A percentile compares a stretch with the other conserved stretches of the same genome.
These are phyloP conservation scores for Globisporangium polare DNA, from an alignment of 352 stramenopile genomes.

Conservation along the genomic window DNA sequence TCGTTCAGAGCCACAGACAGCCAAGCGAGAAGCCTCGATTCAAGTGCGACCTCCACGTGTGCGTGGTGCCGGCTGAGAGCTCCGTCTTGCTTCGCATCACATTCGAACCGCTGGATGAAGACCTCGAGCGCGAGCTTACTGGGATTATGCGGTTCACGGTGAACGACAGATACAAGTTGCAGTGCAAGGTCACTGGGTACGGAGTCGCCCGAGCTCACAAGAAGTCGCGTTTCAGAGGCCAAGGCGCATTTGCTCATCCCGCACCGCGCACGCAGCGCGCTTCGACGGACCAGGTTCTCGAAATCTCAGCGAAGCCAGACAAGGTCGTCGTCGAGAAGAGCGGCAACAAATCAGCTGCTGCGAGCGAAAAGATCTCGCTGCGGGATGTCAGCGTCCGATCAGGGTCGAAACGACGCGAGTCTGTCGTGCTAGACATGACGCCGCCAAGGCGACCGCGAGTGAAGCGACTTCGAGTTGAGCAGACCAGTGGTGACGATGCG, in stretches of 20 bases:
- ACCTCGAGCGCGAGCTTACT: constrained; percentile 36
- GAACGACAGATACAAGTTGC: constrained; percentile 53
- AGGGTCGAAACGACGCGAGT: constrained; percentile 29
- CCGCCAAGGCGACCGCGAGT: constrained; percentile 27
- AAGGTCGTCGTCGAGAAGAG: not conserved
- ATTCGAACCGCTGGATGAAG: constrained; percentile 44
- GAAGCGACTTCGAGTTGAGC: constrained; percentile 16
- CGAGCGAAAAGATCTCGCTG: constrained; percentile 8
- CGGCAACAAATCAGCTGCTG: not conserved
- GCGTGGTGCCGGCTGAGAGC: constrained; percentile 55
- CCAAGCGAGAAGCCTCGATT: constrained; percentile 36
- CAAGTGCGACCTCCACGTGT: constrained; percentile 70
- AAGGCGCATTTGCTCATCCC: constrained; percentile 10
- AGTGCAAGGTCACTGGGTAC: constrained; percentile 38
- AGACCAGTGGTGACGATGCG: constrained; percentile 1
- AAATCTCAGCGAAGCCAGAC: constrained; percentile 2
- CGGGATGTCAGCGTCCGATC: not conserved
- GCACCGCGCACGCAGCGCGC: not conserved
- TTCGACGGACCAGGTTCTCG: constrained; percentile 3
- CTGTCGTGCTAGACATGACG: constrained; percentile 39
- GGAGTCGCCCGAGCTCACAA: constrained; percentile 22
- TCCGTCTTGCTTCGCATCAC: constrained; percentile 54
- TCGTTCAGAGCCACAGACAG: constrained; percentile 19
- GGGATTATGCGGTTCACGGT: constrained; percentile 58
- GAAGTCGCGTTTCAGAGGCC: constrained; percentile 22